phyloP scores from a whole-genome alignment of 257 asterid species.

The Anisodus tanguticus region DNA sequence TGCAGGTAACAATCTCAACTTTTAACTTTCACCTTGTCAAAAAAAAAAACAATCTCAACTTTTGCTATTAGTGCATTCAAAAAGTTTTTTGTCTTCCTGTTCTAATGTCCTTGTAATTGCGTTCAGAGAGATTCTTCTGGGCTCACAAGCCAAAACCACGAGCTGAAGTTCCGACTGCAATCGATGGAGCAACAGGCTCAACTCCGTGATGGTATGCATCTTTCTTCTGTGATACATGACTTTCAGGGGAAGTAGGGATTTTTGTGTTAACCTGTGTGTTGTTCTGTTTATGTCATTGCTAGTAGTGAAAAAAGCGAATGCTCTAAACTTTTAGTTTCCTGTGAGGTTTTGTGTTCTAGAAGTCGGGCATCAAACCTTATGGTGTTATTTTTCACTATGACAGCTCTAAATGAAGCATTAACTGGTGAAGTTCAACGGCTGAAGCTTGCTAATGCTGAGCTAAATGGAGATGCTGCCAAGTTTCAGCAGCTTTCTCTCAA shows the following conservation, averaged over 20 bases:
- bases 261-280: not conserved
- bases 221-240: slow-evolving; percentile 19
- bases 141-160: slow-evolving; percentile 64
- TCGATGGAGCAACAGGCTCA: slow-evolving; percentile 86
- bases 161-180: slow-evolving; percentile 76
- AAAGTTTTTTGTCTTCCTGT: not conserved
- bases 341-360: not conserved
- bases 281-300: not conserved
- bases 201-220: slow-evolving; percentile 67
- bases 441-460: slow-evolving; percentile 56
- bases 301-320: not conserved
- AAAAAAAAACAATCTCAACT: not conserved
- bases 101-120: slow-evolving; percentile 32
- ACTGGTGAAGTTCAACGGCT: slow-evolving; percentile 67
- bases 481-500: slow-evolving; percentile 61
- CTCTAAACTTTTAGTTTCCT: not conserved
- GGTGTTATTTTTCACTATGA: not conserved
- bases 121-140: slow-evolving; percentile 73
- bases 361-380: not conserved
- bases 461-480: slow-evolving; percentile 51
- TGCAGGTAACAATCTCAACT: slow-evolving; percentile 49
- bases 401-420: slow-evolving; percentile 78
- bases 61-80: not conserved
- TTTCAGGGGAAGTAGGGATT: not conserved
- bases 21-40: not conserved